phyloP scores from a whole-genome alignment of 768 basidiomycete species.

The Kwoniella botswanensis region DNA sequence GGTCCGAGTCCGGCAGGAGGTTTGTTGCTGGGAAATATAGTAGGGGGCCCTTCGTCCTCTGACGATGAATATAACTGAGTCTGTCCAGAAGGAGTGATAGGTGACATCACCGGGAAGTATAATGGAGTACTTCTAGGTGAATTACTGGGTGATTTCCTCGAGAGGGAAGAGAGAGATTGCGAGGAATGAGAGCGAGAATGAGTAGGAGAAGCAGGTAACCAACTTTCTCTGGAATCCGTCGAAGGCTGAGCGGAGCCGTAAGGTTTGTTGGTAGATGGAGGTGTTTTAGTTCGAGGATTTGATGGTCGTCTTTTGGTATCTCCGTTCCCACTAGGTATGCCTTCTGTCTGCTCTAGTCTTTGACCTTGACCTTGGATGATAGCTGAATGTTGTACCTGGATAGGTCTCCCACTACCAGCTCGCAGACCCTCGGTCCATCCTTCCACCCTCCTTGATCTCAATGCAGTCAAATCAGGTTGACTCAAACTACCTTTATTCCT shows the following conservation, averaged over 20 bases:
- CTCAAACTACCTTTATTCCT: constrained; percentile 19
- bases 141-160: constrained; percentile 12
- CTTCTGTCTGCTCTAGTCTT: no score
- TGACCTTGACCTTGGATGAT: no score
- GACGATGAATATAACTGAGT: constrained; percentile 17
- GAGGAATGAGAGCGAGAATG: constrained; percentile 23
- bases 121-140: constrained; percentile 12
- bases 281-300: constrained; percentile 12
- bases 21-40: no score
- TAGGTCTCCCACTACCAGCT: neutral
- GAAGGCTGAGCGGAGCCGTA: neutral
- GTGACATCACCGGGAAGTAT: constrained; percentile 22
- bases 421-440: constrained; percentile 19
- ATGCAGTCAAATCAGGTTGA: constrained; percentile 24
- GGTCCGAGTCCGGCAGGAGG: no score
- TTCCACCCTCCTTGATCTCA: constrained; percentile 22
- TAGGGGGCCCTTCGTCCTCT: constrained; percentile 9
- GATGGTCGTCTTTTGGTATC: constrained; percentile 9
- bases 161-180: neutral
- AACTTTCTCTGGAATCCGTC: constrained; percentile 5
- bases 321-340: neutral
- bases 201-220: constrained; percentile 24
- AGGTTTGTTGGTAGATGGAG: neutral
- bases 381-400: no score
- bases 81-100: constrained; percentile 13